phyloP scores from a whole-genome alignment of 768 basidiomycete genomes.

The Naganishia randhawae region DNA sequence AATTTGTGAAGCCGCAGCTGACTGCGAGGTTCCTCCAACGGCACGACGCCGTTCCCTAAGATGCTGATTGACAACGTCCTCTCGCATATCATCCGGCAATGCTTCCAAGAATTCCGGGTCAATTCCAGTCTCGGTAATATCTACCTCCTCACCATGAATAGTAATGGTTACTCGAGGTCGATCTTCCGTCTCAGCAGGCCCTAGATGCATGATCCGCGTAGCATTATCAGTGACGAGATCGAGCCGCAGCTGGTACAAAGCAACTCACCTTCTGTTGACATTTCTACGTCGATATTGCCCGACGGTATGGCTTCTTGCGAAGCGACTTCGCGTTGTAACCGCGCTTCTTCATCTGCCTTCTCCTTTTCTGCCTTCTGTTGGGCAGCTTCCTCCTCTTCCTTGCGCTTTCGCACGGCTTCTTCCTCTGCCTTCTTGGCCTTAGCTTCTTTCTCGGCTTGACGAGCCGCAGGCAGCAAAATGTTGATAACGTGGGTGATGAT shows the following conservation, averaged over 20 bases:
- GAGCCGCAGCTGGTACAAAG: background rate
- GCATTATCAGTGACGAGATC: background rate
- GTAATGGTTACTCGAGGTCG: slow-evolving; percentile 69
- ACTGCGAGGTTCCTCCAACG: slow-evolving; percentile 56
- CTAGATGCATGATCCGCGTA: slow-evolving; percentile 4
- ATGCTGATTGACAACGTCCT: slow-evolving; percentile 96
- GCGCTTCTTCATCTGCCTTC: slow-evolving; percentile 28
- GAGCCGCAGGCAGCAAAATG: slow-evolving; percentile 72
- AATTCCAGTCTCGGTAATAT: slow-evolving; percentile 98
- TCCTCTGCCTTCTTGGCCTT: slow-evolving; percentile 52
- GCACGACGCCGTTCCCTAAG: slow-evolving; percentile 84
- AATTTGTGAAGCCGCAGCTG: slow-evolving; percentile 62
- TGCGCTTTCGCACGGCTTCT: slow-evolving; percentile 48
- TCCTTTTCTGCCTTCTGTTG: slow-evolving; percentile 25
- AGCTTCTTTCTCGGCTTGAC: slow-evolving; percentile 47
- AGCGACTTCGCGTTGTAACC: slow-evolving; percentile 10
- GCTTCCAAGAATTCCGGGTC: slow-evolving; percentile 98
- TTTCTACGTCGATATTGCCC: slow-evolving; percentile 27
- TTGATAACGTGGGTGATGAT: slow-evolving; percentile 69
- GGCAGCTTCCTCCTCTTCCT: slow-evolving; percentile 25
- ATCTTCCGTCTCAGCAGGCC: slow-evolving; percentile 15
- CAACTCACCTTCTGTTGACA: slow-evolving; percentile 20
- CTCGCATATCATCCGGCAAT: slow-evolving; percentile 95
- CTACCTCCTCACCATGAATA: slow-evolving; percentile 87
- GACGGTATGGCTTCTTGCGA: background rate